Conservation (phyloP, 257 asterid species). For the Nicotiana paniculata region DNA sequence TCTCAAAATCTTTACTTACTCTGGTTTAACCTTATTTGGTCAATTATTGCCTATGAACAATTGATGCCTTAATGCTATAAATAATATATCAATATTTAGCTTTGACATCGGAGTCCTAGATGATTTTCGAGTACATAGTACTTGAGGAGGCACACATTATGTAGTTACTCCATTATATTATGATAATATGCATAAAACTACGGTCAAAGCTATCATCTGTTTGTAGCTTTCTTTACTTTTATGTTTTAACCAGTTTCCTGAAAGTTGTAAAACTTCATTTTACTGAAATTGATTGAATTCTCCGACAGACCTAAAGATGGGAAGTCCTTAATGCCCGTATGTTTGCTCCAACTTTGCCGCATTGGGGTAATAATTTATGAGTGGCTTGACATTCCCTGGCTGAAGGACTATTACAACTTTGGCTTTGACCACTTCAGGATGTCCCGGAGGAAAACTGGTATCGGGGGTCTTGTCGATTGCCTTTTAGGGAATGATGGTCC, state of each 20-base stretch:
- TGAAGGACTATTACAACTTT: slow-evolving; percentile 72
- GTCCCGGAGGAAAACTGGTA: slow-evolving; percentile 63
- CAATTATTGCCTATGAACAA: neutral
- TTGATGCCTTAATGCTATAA: neutral
- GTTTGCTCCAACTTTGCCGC: slow-evolving; percentile 81
- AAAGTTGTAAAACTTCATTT: neutral
- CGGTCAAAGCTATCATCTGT: neutral
- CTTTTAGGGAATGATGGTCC: slow-evolving; percentile 81
- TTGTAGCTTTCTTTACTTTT: neutral
- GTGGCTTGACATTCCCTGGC: slow-evolving; percentile 77
- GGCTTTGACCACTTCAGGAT: slow-evolving; percentile 91
- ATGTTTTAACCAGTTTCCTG: neutral
- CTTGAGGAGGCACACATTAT: neutral
- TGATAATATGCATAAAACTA: neutral
- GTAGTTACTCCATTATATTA: neutral
- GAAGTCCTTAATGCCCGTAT: slow-evolving; percentile 61
- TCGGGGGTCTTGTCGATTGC: slow-evolving; percentile 70
- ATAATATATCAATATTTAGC: neutral
- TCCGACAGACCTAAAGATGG: slow-evolving; percentile 75
- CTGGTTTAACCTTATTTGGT: neutral
- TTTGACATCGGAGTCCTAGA: neutral
- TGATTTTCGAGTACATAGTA: neutral
- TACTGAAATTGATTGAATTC: neutral
- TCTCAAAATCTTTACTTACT: neutral
- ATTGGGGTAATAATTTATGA: slow-evolving; percentile 76